Evolutionary conservation across 164 flowering plant species (phyloP), one percentile per base, ranked within the genome.

Genomic region (Berberis thunbergii): DNA sequence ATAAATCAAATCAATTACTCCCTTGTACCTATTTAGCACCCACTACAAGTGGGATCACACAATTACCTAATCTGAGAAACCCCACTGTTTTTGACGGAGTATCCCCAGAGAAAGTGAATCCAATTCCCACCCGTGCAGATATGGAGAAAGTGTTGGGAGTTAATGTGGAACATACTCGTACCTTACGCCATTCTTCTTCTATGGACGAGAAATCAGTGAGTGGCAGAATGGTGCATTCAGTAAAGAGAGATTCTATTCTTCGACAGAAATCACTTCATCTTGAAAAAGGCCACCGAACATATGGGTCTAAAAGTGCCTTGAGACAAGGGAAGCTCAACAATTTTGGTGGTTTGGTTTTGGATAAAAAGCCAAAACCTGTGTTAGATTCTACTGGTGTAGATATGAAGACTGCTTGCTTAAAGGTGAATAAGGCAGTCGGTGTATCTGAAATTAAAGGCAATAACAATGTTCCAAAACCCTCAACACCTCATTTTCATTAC

Each of bases 181-280:
- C 68, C 10, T 38, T 67, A 7, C 75, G 80, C 43, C 83, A 71
- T 44, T 45, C 86, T 61, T 68, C 77, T 49, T 56, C 59, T 41
- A 49, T 53, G 2, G 54, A 52, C 2, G 54, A 52, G n/a, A 52
- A 52, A 0, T 26, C 54, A 52, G 12, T 1, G 54, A 49, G 73
- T 48, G 72, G 82, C 65, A 79, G 83, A 76, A 92, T 80, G 75
- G 71, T 74, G 40, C 79, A 73, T 58, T 75, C 86, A 46, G 70
- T 70, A 2, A 92, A 84, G 76, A 82, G 86, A 77, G 95, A 92
- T 48, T 79, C 80, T 63, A 73, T 84, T 40, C 82, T 81, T 70
- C 76, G 91, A 40, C 96, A 89, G 64, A 89, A 89, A 73, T 75
- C 54, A 7, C 54, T 84, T 75, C 96, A 84, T 76, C 55, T 80